These are phyloP conservation scores for Paspalum vaginatum DNA, from an alignment of 176 grass and related monocot genomes.

Conservation along the genomic window DNA sequence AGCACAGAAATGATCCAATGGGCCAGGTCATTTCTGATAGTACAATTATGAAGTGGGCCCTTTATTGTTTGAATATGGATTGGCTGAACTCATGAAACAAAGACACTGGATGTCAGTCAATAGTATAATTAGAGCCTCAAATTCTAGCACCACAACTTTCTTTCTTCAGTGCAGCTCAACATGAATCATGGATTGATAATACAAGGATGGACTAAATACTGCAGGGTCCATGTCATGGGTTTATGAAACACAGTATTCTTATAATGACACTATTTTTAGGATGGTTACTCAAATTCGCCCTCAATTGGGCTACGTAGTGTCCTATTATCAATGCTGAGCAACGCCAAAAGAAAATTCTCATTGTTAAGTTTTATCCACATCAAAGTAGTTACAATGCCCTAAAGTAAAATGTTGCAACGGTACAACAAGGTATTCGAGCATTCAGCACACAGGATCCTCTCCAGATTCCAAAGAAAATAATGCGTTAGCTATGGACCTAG, in stretches of 20 bases:
- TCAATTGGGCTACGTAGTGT: background rate
- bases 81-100: constrained; percentile 1
- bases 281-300: background rate
- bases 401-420: background rate
- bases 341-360: background rate
- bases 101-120: constrained; percentile 18
- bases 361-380: background rate
- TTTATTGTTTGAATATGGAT: background rate
- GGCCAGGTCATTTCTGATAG: constrained; percentile 11
- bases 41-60: background rate
- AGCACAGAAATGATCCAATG: background rate
- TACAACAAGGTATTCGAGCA: background rate
- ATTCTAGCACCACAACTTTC: background rate
- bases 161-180: constrained; percentile 23
- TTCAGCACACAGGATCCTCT: background rate
- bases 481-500: background rate
- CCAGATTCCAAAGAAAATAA: constrained; percentile 2
- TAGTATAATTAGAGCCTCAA: constrained; percentile 10
- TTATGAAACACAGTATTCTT: constrained; percentile 28
- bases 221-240: background rate
- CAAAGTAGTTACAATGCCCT: background rate
- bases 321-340: background rate
- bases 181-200: constrained; percentile 19
- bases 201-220: constrained; percentile 12
- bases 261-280: background rate